Evolutionary conservation across 352 stramenopile species (phyloP).

Genomic region (Albugo candida): DNA sequence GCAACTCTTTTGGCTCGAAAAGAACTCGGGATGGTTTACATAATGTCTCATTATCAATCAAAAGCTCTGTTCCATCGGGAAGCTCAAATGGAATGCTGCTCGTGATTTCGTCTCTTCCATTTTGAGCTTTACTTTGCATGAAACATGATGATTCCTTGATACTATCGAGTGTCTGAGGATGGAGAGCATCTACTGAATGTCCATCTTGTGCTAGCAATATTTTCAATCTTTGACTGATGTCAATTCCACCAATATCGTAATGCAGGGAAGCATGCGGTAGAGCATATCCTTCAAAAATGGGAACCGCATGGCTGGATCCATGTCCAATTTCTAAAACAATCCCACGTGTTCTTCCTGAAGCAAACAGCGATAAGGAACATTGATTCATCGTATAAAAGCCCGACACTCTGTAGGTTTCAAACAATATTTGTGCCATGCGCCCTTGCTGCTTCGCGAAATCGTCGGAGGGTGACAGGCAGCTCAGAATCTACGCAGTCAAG

Average conservation of each 20-base stretch:
- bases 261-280: conserved; percentile 54
- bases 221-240: conserved; percentile 57
- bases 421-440: conserved; percentile 70
- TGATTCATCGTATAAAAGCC: conserved; percentile 78
- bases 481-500: too few species aligned
- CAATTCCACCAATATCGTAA: conserved; percentile 43
- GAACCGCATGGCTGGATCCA: conserved; percentile 67
- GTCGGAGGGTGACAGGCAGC: too few species aligned
- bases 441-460: conserved; percentile 39
- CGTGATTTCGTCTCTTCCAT: background rate
- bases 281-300: conserved; percentile 70
- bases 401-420: conserved; percentile 59
- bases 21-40: conserved; percentile 49
- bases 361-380: conserved; percentile 68
- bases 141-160: conserved; percentile 47
- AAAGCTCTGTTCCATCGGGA: conserved; percentile 68
- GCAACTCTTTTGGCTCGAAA: conserved; percentile 72
- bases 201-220: conserved; percentile 22
- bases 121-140: background rate
- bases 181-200: conserved; percentile 36
- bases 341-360: conserved; percentile 68
- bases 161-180: conserved; percentile 53
- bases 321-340: conserved; percentile 74
- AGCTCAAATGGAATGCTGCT: conserved; percentile 55
- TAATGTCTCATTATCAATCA: conserved; percentile 62